Conservation (phyloP, 305 asterid genomes). For the Fraxinus floribunda region DNA sequence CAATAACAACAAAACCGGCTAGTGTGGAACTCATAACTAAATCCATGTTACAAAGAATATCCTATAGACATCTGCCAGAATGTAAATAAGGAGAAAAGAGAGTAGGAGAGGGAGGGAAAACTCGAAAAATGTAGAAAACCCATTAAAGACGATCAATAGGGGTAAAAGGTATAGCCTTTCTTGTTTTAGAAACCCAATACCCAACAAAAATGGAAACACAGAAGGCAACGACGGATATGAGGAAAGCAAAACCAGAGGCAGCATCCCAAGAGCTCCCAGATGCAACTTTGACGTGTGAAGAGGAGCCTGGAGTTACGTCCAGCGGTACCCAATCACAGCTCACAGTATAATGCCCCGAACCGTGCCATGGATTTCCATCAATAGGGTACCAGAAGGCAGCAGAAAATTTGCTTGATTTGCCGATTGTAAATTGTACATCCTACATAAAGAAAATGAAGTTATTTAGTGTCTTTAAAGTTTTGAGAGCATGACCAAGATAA, state of each 20-base stretch:
- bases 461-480: conserved; percentile 1
- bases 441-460: conserved; percentile 21
- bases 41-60: not conserved
- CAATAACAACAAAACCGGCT: not conserved
- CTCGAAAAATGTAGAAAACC: not conserved
- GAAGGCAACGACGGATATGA: conserved; percentile 59
- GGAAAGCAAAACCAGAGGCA: conserved; percentile 65
- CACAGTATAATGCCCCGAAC: conserved; percentile 63
- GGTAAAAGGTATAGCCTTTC: conserved; percentile 48
- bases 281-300: conserved; percentile 29
- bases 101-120: not conserved
- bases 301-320: conserved; percentile 46
- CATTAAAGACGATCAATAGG: conserved; percentile 49
- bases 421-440: conserved; percentile 78
- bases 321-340: conserved; percentile 73
- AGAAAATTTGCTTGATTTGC: conserved; percentile 63
- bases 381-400: conserved; percentile 72
- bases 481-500: not conserved
- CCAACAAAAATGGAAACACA: conserved; percentile 60
- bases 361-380: conserved; percentile 77
- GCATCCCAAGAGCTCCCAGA: conserved; percentile 66
- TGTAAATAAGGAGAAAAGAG: not conserved
- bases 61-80: not conserved
- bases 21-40: not conserved
- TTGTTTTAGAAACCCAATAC: conserved; percentile 48